Percentiles rank a stretch among this genome's conserved stretches.
Conservation (phyloP, 2,329 filamentous ascomycete genomes). For the Leptographium procerum region DNA sequence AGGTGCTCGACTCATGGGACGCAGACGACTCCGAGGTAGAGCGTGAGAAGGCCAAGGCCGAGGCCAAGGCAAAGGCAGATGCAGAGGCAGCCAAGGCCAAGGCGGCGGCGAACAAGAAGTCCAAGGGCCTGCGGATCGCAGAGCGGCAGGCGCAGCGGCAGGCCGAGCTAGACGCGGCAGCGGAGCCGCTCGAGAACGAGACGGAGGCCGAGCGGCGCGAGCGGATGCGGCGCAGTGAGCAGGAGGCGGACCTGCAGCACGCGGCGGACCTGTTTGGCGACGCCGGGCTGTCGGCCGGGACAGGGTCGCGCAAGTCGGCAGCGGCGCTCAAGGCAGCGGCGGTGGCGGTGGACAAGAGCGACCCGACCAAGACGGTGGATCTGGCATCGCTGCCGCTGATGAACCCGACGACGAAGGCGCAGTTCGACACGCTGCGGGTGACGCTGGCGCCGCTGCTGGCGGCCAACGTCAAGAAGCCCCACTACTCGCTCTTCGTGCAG, state of each 20-base stretch:
- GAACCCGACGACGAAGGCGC: slow-evolving; percentile 75
- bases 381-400: slow-evolving; percentile 72
- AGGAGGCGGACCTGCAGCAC: slow-evolving; percentile 79
- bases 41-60: slow-evolving; percentile 87
- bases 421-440: slow-evolving; percentile 72
- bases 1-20: slow-evolving; percentile 96
- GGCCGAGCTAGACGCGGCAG: slow-evolving; percentile 42
- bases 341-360: slow-evolving; percentile 58
- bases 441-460: slow-evolving; percentile 69
- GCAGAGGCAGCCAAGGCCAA: slow-evolving; percentile 79
- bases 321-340: slow-evolving; percentile 42
- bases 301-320: slow-evolving; percentile 57
- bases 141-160: slow-evolving; percentile 53
- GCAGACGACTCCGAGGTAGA: slow-evolving; percentile 95
- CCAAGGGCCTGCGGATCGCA: slow-evolving; percentile 73
- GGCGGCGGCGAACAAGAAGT: slow-evolving; percentile 82
- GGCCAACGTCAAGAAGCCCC: slow-evolving; percentile 71
- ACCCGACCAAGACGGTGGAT: slow-evolving; percentile 72
- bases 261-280: slow-evolving; percentile 85
- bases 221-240: slow-evolving; percentile 66
- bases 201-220: slow-evolving; percentile 61
- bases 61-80: slow-evolving; percentile 74
- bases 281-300: slow-evolving; percentile 56
- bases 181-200: slow-evolving; percentile 60
- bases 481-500: slow-evolving; percentile 81